Base-by-base conservation (phyloP, 805 yeast genomes). In the Zygoascus flipseniorum region DNA sequence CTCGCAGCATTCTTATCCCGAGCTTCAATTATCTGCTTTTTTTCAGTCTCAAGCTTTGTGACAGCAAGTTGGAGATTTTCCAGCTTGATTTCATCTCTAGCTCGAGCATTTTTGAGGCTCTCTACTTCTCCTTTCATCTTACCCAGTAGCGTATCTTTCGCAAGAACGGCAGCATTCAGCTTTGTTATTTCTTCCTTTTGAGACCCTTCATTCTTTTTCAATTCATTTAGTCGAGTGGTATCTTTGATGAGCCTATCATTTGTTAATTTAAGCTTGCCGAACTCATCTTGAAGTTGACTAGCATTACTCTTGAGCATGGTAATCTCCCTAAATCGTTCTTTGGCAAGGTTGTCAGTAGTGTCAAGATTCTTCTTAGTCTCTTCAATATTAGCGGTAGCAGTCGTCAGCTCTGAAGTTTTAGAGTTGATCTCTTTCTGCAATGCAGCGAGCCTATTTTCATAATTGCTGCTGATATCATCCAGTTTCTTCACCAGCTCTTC, bases 111-210 rank as follows among this genome's bases (percentile, higher is more conserved):
- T 53, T 73, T 70, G 18, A 71, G 53, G 13, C 71, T 68, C 51
- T 71, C 71, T 47, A 66, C 68, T 53, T 74, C 71, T 51, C 69
- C 73, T 51, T 68, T 61, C 8, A 69, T 61, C 53, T 73, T 68
- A 53, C 78, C 84, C 20, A 75, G 66, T 9, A 71, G 50, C 19
- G 63, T 62, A 31, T 76, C 77, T 52, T 69, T 69, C 46, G 75
- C 78, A 47, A 72, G 69, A 4, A 69, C 51, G 20, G 68, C 57
- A n/a, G 59, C 54, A 61, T 51, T 72, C 57, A 70, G 72, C 52
- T 54, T 69, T 54, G 65, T 62, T 52, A 65, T 66, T 14, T 75
- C 76, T 35, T 61, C 65, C 23, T 37, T 64, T 51, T 26, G 73
- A 32, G 32, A 13, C 14, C 8, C 11, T 23, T 20, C 43, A 13